phyloP scores from a whole-genome alignment of 208 protist species.

The Leishmania major region DNA sequence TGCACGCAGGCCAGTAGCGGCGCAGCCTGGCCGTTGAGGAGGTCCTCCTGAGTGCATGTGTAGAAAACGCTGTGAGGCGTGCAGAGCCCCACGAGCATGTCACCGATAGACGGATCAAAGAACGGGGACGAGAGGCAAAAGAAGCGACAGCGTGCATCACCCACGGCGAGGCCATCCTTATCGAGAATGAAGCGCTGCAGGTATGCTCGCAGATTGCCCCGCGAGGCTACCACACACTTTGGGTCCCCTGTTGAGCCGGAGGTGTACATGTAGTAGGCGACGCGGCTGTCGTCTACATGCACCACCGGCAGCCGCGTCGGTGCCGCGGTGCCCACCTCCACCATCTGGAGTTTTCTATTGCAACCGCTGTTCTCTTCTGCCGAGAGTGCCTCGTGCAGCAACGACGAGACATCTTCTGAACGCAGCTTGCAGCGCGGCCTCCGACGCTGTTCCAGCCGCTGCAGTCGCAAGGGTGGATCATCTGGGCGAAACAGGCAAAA shows the following conservation, averaged over 20 bases:
- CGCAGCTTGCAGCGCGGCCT: slow-evolving; percentile 26
- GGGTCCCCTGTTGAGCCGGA: slow-evolving; percentile 66
- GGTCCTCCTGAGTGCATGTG: slow-evolving; percentile 22
- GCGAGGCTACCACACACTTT: slow-evolving; percentile 51
- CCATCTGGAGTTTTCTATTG: background rate
- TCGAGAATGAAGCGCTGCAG: slow-evolving; percentile 33
- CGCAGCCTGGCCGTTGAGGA: slow-evolving; percentile 32
- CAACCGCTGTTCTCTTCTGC: background rate
- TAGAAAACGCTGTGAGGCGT: slow-evolving; percentile 29
- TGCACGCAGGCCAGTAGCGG: slow-evolving; percentile 15
- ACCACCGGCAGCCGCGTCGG: background rate
- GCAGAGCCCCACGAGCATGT: slow-evolving; percentile 41
- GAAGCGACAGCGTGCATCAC: slow-evolving; percentile 7
- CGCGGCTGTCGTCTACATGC: slow-evolving; percentile 8
- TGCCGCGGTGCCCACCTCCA: background rate
- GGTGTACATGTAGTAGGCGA: slow-evolving; percentile 68
- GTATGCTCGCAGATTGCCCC: slow-evolving; percentile 53
- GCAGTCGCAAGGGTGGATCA: slow-evolving; percentile 39
- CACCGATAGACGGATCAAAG: slow-evolving; percentile 72
- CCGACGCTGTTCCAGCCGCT: slow-evolving; percentile 24
- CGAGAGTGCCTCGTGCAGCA: slow-evolving; percentile 22
- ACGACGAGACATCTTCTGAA: slow-evolving; percentile 10
- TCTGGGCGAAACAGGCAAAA: slow-evolving; percentile 54
- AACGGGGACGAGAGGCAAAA: slow-evolving; percentile 60
- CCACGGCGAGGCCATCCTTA: slow-evolving; percentile 25